Percentiles rank a stretch among this genome's conserved stretches.
phyloP scores from a whole-genome alignment of 2,329 filamentous ascomycete species.

The Aspergillus sp. region DNA sequence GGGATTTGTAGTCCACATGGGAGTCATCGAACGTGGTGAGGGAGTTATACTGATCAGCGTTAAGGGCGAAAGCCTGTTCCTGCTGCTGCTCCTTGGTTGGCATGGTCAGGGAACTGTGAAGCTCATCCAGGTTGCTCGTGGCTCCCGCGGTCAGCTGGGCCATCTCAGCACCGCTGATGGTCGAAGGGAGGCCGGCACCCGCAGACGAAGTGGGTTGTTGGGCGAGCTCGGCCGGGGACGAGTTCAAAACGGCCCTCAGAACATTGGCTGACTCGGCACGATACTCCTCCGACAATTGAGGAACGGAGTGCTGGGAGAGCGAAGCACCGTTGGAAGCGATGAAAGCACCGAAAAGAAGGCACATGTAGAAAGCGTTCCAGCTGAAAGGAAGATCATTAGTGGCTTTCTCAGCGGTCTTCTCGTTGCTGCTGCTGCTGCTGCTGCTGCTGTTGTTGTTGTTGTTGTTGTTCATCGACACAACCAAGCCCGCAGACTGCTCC shows the following conservation, averaged over 20 bases:
- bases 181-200: constrained; percentile 21
- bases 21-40: constrained; percentile 63
- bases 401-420: constrained; percentile 39
- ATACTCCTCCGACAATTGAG: constrained; percentile 41
- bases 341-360: constrained; percentile 92
- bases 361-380: constrained; percentile 74
- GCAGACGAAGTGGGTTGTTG: constrained; percentile 34
- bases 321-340: constrained; percentile 78
- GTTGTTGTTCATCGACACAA: constrained; percentile 22
- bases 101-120: constrained; percentile 62
- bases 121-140: constrained; percentile 50
- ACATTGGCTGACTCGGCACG: constrained; percentile 43
- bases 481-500: constrained; percentile 28
- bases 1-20: constrained; percentile 30
- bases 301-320: constrained; percentile 51
- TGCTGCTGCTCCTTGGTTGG: constrained; percentile 79
- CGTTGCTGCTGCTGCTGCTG: constrained; percentile 15
- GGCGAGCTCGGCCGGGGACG: constrained; percentile 39
- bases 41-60: constrained; percentile 79
- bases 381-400: constrained; percentile 63
- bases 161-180: constrained; percentile 34
- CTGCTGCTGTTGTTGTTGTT: constrained; percentile 4
- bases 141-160: constrained; percentile 29
- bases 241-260: constrained; percentile 40
- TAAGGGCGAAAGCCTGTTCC: constrained; percentile 81